Evolutionary conservation across 164 flowering plant genomes (phyloP).

Genomic region (Nelumbo lutea): DNA sequence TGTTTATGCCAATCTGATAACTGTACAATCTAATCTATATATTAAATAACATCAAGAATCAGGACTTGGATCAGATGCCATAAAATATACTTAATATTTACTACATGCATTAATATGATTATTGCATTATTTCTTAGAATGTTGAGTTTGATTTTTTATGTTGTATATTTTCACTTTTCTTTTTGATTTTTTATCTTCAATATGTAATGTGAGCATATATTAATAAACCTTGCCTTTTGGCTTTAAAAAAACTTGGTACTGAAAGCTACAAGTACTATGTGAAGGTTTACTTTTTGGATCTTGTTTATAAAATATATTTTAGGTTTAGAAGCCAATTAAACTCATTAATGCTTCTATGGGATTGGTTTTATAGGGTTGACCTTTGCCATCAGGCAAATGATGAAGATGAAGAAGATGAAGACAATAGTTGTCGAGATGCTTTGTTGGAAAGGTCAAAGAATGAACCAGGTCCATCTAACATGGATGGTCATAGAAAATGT

Average conservation of each 20-base stretch:
- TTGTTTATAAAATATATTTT: not conserved
- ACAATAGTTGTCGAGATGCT: slow-evolving; percentile 36
- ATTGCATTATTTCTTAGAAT: no score
- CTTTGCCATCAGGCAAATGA: slow-evolving; percentile 91
- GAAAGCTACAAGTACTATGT: not conserved
- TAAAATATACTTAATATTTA: no score
- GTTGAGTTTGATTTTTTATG: no score
- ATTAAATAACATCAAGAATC: not conserved
- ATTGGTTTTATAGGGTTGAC: slow-evolving; percentile 68
- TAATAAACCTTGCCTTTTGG: no score
- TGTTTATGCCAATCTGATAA: not conserved
- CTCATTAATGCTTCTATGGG: slow-evolving; percentile 11
- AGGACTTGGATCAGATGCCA: not conserved
- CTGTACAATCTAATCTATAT: not conserved
- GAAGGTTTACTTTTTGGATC: not conserved
- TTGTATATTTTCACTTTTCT: no score
- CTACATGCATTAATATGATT: not conserved
- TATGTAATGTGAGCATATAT: no score
- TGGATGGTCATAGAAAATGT: slow-evolving; percentile 43
- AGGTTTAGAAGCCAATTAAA: not conserved
- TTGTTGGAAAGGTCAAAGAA: slow-evolving; percentile 43
- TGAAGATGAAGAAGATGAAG: slow-evolving; percentile 84
- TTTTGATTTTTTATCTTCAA: no score
- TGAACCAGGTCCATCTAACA: slow-evolving; percentile 26
- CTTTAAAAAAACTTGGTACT: no score